Conservation (phyloP, 2,329 filamentous ascomycete species). For the Myriosclerotinia curreyana region DNA sequence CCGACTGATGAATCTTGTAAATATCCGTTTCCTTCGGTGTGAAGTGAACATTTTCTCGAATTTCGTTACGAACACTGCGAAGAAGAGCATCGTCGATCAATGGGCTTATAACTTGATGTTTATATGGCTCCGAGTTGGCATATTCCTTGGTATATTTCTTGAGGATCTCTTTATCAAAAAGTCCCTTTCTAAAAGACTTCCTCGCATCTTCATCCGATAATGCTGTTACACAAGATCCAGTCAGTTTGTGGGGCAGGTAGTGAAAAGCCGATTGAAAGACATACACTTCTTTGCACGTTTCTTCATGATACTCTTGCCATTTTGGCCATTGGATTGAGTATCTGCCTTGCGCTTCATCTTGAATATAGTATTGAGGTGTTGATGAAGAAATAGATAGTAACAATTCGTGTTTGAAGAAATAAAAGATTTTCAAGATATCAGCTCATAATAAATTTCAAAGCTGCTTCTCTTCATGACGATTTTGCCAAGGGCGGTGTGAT, state of each 20-base stretch:
- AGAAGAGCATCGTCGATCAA: slow-evolving; percentile 80
- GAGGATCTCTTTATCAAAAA: slow-evolving; percentile 61
- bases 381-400: background rate
- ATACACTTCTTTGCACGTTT: slow-evolving; percentile 51
- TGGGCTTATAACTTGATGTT: slow-evolving; percentile 82
- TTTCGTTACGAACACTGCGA: slow-evolving; percentile 82
- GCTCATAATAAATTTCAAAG: slow-evolving; percentile 22
- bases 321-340: slow-evolving; percentile 44
- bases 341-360: slow-evolving; percentile 62
- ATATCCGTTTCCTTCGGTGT: slow-evolving; percentile 99
- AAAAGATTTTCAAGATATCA: slow-evolving; percentile 19
- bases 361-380: slow-evolving; percentile 19
- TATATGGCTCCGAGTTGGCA: slow-evolving; percentile 69
- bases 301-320: slow-evolving; percentile 44
- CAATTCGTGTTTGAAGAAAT: background rate
- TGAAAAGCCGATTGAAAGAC: slow-evolving; percentile 27
- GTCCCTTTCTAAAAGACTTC: slow-evolving; percentile 58
- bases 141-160: slow-evolving; percentile 60
- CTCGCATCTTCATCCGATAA: slow-evolving; percentile 37
- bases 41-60: slow-evolving; percentile 87
- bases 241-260: slow-evolving; percentile 26
- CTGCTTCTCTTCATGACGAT: slow-evolving; percentile 10
- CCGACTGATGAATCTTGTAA: slow-evolving; percentile 98
- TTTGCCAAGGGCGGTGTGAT: slow-evolving; percentile 17
- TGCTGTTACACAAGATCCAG: slow-evolving; percentile 27